These are phyloP conservation scores for Fragilariopsis cylindrus DNA, from an alignment of 108 stramenopile species.

Conservation along the genomic window DNA sequence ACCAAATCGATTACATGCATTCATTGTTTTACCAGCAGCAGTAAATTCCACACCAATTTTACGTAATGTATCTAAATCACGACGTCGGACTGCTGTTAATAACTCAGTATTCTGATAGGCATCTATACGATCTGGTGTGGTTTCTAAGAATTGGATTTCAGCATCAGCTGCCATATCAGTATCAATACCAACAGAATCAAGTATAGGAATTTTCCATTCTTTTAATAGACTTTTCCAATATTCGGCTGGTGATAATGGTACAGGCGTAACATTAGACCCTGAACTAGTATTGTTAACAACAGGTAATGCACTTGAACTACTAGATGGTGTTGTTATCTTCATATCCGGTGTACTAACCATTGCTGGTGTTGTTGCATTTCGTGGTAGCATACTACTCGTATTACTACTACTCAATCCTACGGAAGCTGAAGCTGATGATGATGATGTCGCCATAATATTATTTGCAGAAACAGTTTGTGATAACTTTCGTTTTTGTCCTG, in stretches of 20 bases:
- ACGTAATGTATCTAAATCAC: slow-evolving; percentile 53
- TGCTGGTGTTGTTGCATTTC: too few species aligned
- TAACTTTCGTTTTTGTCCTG: too few species aligned
- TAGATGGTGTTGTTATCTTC: too few species aligned
- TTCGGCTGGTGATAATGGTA: neutral
- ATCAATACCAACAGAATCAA: slow-evolving; percentile 5
- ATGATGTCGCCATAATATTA: too few species aligned
- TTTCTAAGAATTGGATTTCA: slow-evolving; percentile 5
- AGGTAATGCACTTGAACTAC: too few species aligned
- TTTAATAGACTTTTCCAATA: slow-evolving; percentile 2
- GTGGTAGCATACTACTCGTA: too few species aligned
- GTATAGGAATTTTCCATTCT: slow-evolving; percentile 14
- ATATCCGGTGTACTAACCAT: too few species aligned
- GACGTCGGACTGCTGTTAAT: slow-evolving; percentile 55
- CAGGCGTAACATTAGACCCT: neutral
- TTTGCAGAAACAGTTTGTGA: too few species aligned
- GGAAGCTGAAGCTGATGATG: too few species aligned
- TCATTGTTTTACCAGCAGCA: slow-evolving; percentile 32
- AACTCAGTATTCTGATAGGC: slow-evolving; percentile 40
- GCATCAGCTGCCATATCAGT: neutral
- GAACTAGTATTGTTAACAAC: too few species aligned
- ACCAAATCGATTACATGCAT: slow-evolving; percentile 63
- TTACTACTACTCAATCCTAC: too few species aligned
- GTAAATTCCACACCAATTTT: slow-evolving; percentile 18
- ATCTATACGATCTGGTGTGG: slow-evolving; percentile 23